Evolutionary conservation across 2,329 filamentous ascomycete genomes (phyloP).

Genomic region (Claviceps citrina): DNA sequence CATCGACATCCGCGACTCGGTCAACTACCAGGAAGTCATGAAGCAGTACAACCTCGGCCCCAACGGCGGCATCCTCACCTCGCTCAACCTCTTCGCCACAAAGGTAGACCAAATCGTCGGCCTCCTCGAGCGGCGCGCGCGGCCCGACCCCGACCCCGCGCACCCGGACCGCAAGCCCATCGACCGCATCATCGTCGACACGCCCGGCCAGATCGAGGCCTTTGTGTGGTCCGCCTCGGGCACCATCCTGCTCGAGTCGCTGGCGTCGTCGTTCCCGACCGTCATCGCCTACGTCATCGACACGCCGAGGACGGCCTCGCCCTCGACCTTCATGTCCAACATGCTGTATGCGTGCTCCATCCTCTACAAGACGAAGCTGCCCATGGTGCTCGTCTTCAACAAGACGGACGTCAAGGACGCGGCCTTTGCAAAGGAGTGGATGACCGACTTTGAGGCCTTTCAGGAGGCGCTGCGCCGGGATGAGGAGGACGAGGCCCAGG

Average conservation of each 20-base stretch:
- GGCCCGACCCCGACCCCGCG: conserved; percentile 45
- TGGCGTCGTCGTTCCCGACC: conserved; percentile 89
- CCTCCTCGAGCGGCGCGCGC: conserved; percentile 76
- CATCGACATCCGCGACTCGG: conserved; percentile 95
- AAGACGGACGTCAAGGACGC: conserved; percentile 94
- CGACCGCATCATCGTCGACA: conserved; percentile 82
- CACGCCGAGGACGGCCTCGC: conserved; percentile 82
- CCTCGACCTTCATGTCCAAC: conserved; percentile 97
- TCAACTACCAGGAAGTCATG: conserved; percentile 99
- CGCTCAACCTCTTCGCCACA: conserved; percentile 88
- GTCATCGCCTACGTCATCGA: conserved; percentile 97
- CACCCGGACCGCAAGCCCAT: conserved; percentile 48
- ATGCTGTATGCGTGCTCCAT: conserved; percentile 99
- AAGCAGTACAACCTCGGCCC: conserved; percentile 96
- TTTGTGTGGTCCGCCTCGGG: conserved; percentile 97
- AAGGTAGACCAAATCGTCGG: conserved; percentile 92
- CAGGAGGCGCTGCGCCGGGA: conserved; percentile 71
- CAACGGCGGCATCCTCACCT: conserved; percentile 92
- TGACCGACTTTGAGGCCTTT: conserved; percentile 97
- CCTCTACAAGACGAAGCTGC: conserved; percentile 93
- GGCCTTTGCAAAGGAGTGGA: conserved; percentile 91
- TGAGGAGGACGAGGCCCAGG: conserved; percentile 53
- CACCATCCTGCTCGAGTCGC: conserved; percentile 79
- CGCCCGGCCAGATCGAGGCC: conserved; percentile 93
- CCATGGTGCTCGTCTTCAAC: conserved; percentile 98